Conservation (phyloP, 305 asterid genomes). For the Fraxinus xanthoxyloides region DNA sequence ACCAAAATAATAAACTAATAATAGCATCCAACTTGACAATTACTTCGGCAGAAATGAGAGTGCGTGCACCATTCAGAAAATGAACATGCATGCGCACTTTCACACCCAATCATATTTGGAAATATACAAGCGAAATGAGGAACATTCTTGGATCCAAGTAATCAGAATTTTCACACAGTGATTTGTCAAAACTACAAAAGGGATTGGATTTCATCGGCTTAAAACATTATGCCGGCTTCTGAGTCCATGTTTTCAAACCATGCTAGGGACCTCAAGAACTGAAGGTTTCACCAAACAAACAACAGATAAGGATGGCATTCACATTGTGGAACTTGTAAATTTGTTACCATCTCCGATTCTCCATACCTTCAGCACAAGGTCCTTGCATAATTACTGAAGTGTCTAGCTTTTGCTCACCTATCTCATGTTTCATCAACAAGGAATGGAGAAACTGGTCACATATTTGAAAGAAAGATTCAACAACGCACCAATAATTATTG, state of each 20-base stretch:
- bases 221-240: constrained; percentile 54
- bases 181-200: constrained; percentile 19
- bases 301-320: constrained; percentile 35
- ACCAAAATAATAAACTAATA: background rate
- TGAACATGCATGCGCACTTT: constrained; percentile 22
- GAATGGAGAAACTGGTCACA: background rate
- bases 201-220: constrained; percentile 54
- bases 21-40: background rate
- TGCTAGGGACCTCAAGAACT: constrained; percentile 38
- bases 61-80: background rate
- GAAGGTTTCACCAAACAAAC: constrained; percentile 43
- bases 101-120: constrained; percentile 52
- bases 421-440: background rate
- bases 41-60: background rate
- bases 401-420: background rate
- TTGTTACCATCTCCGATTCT: background rate
- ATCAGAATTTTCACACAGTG: constrained; percentile 37
- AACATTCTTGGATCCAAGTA: constrained; percentile 33
- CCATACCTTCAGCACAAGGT: background rate
- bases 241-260: constrained; percentile 35
- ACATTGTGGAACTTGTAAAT: constrained; percentile 45
- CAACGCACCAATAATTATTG: background rate
- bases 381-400: background rate
- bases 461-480: background rate
- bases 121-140: constrained; percentile 53